These are phyloP conservation scores for Gymnopilus junonius DNA, from an alignment of 768 basidiomycete species.

Conservation along the genomic window DNA sequence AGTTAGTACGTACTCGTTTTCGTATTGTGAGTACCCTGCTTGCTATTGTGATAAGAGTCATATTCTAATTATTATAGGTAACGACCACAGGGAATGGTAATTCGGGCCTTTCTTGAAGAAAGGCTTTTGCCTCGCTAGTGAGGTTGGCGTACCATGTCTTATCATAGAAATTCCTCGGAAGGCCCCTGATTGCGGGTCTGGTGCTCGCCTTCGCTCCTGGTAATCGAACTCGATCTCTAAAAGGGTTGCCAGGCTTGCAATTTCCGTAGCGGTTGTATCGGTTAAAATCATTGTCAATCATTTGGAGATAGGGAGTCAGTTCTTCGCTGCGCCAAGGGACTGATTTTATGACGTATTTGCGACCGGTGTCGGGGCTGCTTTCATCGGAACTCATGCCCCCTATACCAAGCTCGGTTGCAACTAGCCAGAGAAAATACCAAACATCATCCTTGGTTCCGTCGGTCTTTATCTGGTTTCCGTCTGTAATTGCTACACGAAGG, in stretches of 20 bases:
- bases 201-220: not conserved
- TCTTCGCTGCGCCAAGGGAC: not conserved
- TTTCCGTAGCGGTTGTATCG: slow-evolving; percentile 4
- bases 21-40: no score
- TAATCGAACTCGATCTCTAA: not conserved
- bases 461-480: not conserved
- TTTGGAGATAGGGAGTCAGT: slow-evolving; percentile 4
- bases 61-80: not conserved
- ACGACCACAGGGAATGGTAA: not conserved
- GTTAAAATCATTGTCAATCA: slow-evolving; percentile 9
- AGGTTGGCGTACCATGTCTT: slow-evolving; percentile 5
- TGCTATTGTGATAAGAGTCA: no score
- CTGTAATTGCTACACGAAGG: not conserved
- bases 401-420: not conserved
- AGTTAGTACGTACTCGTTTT: no score
- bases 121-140: not conserved
- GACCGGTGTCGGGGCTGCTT: not conserved
- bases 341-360: not conserved
- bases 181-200: not conserved
- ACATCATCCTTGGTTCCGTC: not conserved
- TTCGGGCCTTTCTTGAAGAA: not conserved
- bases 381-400: slow-evolving; percentile 8
- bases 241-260: slow-evolving; percentile 1
- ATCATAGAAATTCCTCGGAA: slow-evolving; percentile 12
- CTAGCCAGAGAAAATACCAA: slow-evolving; percentile 6